Evolutionary conservation across 192 early-diverging fungal species (phyloP).

Genomic region (Allomyces macrogynus): DNA sequence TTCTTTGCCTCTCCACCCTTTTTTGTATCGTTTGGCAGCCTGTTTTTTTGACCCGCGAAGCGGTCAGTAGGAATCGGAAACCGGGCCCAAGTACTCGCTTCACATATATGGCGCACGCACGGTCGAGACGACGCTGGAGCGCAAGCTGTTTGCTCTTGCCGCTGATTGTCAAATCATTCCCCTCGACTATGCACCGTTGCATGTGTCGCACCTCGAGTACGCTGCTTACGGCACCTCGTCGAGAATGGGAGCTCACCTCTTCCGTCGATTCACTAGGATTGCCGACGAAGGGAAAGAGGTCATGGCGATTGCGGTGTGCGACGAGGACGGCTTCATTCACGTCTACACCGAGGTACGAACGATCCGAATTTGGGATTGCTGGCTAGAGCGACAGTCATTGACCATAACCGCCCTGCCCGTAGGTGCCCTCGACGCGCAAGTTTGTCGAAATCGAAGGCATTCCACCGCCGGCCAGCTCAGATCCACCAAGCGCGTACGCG

Average conservation of each 20-base stretch:
- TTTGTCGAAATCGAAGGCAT: background rate
- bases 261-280: background rate
- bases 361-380: background rate
- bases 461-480: background rate
- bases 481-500: background rate
- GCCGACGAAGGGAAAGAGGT: background rate
- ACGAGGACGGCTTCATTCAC: background rate
- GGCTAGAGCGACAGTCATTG: background rate
- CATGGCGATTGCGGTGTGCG: background rate
- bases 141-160: background rate
- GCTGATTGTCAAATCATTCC: background rate
- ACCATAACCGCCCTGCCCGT: background rate
- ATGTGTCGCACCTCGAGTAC: background rate
- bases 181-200: background rate
- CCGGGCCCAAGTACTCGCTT: background rate
- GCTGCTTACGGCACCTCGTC: background rate
- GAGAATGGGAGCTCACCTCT: background rate
- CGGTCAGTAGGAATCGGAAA: background rate
- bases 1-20: no score
- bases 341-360: background rate
- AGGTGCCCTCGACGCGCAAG: background rate
- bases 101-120: background rate
- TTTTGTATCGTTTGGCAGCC: no score
- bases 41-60: no score
- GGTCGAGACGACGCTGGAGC: background rate